Conservation (phyloP, 805 yeast species). For the Metschnikowia peoriensis region DNA sequence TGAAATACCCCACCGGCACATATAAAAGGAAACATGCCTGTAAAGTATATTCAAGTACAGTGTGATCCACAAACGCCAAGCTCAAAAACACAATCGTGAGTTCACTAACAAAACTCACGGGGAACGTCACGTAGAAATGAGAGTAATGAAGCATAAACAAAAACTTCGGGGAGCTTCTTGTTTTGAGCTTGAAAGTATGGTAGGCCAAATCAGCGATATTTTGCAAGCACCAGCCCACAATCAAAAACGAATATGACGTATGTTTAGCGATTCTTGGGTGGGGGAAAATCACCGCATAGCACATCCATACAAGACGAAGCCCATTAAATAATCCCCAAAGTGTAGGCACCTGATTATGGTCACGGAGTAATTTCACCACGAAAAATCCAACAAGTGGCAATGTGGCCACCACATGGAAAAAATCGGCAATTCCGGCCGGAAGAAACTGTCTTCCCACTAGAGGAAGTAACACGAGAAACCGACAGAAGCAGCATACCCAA, state of each 20-base stretch:
- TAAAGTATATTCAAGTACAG: conserved; percentile 25
- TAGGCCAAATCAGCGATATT: conserved; percentile 34
- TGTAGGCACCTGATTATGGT: conserved; percentile 14
- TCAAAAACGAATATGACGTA: conserved; percentile 38
- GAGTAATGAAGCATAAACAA: conserved; percentile 38
- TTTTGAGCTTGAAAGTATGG: conserved; percentile 35
- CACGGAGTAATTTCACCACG: conserved; percentile 10
- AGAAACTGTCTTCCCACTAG: conserved; percentile 63
- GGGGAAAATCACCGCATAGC: conserved; percentile 42
- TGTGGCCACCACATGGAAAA: conserved; percentile 45
- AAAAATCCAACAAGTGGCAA: conserved; percentile 30
- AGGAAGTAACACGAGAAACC: conserved; percentile 56
- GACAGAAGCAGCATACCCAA: conserved; percentile 47
- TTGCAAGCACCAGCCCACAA: conserved; percentile 35
- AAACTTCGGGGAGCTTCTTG: conserved; percentile 33
- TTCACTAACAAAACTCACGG: conserved; percentile 33
- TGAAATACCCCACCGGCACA: conserved; percentile 35
- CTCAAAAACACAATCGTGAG: conserved; percentile 36
- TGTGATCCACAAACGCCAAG: conserved; percentile 28
- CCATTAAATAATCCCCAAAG: conserved; percentile 32
- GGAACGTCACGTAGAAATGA: conserved; percentile 34
- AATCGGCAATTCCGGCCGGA: conserved; percentile 73
- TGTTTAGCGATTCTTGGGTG: conserved; percentile 44
- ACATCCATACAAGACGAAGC: conserved; percentile 35
- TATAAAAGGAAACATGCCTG: conserved; percentile 30